Conservation (phyloP, 2,329 filamentous ascomycete species). For the Colletotrichum neosansevieriae region DNA sequence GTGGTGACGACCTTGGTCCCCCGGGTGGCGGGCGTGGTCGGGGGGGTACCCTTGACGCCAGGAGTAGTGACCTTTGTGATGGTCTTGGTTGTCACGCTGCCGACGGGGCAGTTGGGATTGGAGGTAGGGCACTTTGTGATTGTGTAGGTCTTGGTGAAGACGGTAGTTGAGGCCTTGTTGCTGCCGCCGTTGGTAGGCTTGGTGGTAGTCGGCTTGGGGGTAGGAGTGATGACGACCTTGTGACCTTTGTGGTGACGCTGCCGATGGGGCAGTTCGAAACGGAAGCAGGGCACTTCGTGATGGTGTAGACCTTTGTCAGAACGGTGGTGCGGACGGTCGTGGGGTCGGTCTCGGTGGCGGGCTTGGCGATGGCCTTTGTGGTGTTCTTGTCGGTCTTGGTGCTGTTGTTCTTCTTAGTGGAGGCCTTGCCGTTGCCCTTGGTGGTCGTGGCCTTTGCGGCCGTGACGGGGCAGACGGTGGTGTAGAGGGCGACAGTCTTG, state of each 20-base stretch:
- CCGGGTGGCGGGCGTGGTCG: slow-evolving; percentile 4
- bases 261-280: slow-evolving; percentile 53
- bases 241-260: slow-evolving; percentile 54
- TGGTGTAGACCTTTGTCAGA: slow-evolving; percentile 60
- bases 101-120: slow-evolving; percentile 53
- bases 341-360: background rate
- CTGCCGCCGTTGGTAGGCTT: background rate
- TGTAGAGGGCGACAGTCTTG: slow-evolving; percentile 49
- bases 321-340: slow-evolving; percentile 48
- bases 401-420: slow-evolving; percentile 7
- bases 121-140: slow-evolving; percentile 66
- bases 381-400: background rate
- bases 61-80: slow-evolving; percentile 44
- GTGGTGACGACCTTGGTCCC: slow-evolving; percentile 19
- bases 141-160: slow-evolving; percentile 60
- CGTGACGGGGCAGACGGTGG: slow-evolving; percentile 57
- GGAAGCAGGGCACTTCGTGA: slow-evolving; percentile 66
- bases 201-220: background rate
- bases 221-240: slow-evolving; percentile 41
- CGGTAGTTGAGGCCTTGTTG: slow-evolving; percentile 47
- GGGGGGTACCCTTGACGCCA: background rate
- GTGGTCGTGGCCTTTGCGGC: slow-evolving; percentile 28
- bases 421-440: too few species aligned
- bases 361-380: background rate
- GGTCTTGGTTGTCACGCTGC: slow-evolving; percentile 53